Evolutionary conservation across 129 eudicot species (phyloP).

Genomic region (Saposhnikovia divaricata): DNA sequence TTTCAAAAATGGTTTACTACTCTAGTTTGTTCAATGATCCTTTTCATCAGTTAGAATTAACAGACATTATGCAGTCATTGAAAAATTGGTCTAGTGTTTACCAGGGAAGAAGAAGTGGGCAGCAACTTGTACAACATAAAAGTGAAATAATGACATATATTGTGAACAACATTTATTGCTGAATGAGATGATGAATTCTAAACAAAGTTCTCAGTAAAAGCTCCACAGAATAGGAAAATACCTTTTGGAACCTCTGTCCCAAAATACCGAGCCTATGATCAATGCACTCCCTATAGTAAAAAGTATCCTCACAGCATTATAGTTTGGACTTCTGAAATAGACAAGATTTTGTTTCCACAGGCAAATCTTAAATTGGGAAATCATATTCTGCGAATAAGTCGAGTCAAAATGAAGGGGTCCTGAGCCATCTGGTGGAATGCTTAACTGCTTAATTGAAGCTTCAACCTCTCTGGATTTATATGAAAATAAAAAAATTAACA

Average conservation of each 20-base stretch:
- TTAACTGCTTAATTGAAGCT: slow-evolving; percentile 41
- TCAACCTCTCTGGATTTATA: slow-evolving; percentile 45
- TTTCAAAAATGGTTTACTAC: no score
- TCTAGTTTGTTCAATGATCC: not conserved
- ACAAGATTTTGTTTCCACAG: slow-evolving; percentile 70
- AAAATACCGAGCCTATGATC: slow-evolving; percentile 61
- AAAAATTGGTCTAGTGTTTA: not conserved
- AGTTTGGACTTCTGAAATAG: slow-evolving; percentile 77
- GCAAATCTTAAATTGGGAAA: slow-evolving; percentile 45
- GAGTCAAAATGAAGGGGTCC: slow-evolving; percentile 44
- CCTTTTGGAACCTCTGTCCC: slow-evolving; percentile 73
- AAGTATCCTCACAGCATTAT: slow-evolving; percentile 62
- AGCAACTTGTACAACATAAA: not conserved
- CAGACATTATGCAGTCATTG: not conserved
- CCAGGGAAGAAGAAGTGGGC: not conserved
- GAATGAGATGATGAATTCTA: not conserved
- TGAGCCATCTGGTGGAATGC: slow-evolving; percentile 46
- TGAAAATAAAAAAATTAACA: not conserved
- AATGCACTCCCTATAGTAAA: slow-evolving; percentile 53
- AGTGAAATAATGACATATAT: not conserved
- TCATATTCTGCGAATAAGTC: slow-evolving; percentile 38
- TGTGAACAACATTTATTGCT: not conserved
- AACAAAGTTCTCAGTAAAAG: not conserved
- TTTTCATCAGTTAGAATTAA: no score
- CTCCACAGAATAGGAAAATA: slow-evolving; percentile 5